These are phyloP conservation scores for Solanum pimpinellifolium DNA, from an alignment of 257 asterid genomes.

Conservation along the genomic window DNA sequence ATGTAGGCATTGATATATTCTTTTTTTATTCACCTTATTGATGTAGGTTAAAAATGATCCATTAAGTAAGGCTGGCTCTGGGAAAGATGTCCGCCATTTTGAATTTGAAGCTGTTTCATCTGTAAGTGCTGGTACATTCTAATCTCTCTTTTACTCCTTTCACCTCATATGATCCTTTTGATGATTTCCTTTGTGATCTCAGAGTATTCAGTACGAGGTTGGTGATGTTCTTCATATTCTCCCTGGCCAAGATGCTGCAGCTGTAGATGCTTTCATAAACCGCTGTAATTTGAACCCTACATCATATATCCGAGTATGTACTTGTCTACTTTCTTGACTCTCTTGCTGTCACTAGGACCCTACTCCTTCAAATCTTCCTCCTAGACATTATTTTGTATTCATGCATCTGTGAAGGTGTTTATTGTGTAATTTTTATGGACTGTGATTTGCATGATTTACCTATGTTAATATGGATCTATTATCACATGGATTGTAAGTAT, in stretches of 20 bases:
- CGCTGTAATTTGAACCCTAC: constrained; percentile 83
- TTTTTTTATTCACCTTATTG: constrained; percentile 3
- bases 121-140: constrained; percentile 40
- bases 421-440: background rate
- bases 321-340: constrained; percentile 5
- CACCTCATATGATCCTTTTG: background rate
- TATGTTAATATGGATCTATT: background rate
- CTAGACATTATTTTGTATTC: background rate
- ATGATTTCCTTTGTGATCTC: constrained; percentile 6
- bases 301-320: constrained; percentile 66
- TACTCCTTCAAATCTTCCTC: background rate
- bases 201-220: constrained; percentile 72
- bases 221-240: constrained; percentile 92
- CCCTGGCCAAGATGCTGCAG: constrained; percentile 70
- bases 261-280: constrained; percentile 66
- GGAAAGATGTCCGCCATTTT: constrained; percentile 80
- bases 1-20: background rate
- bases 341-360: background rate
- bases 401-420: background rate
- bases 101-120: constrained; percentile 91
- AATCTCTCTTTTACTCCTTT: background rate
- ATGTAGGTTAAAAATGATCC: constrained; percentile 44
- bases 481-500: background rate
- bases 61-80: constrained; percentile 39
- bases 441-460: background rate